These are phyloP conservation scores for Bipolaris zeicola DNA, from an alignment of 2,329 filamentous ascomycete genomes.

Conservation along the genomic window DNA sequence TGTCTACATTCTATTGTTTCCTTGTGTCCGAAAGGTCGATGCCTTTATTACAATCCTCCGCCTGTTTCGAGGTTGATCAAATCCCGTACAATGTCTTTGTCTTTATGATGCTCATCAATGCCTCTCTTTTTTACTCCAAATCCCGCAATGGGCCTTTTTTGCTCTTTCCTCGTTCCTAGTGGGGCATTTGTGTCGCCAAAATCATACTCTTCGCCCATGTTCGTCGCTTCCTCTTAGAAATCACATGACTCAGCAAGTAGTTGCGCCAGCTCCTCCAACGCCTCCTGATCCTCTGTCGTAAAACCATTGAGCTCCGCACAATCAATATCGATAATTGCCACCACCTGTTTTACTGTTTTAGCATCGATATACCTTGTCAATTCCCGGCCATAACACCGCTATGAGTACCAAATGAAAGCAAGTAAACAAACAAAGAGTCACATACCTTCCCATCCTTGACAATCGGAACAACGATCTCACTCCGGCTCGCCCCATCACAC, in stretches of 20 bases:
- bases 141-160: neutral
- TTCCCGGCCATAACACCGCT: neutral
- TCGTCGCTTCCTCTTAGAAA: constrained; percentile 21
- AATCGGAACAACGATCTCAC: constrained; percentile 83
- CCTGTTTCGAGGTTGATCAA: neutral
- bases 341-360: constrained; percentile 51
- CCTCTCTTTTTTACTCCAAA: neutral
- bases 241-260: constrained; percentile 44
- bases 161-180: no score
- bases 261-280: constrained; percentile 65
- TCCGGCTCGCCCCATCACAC: constrained; percentile 75
- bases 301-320: constrained; percentile 72
- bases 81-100: neutral
- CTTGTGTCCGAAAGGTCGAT: neutral
- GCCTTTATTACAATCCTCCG: neutral
- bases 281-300: constrained; percentile 67
- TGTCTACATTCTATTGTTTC: neutral
- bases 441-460: constrained; percentile 56
- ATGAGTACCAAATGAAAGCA: constrained; percentile 3
- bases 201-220: neutral
- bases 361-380: constrained; percentile 12
- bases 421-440: constrained; percentile 14
- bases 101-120: neutral
- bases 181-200: neutral
- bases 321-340: constrained; percentile 81